These are phyloP conservation scores for Irpex sp. DNA, from an alignment of 1,284 basidiomycete genomes.

Conservation along the genomic window DNA sequence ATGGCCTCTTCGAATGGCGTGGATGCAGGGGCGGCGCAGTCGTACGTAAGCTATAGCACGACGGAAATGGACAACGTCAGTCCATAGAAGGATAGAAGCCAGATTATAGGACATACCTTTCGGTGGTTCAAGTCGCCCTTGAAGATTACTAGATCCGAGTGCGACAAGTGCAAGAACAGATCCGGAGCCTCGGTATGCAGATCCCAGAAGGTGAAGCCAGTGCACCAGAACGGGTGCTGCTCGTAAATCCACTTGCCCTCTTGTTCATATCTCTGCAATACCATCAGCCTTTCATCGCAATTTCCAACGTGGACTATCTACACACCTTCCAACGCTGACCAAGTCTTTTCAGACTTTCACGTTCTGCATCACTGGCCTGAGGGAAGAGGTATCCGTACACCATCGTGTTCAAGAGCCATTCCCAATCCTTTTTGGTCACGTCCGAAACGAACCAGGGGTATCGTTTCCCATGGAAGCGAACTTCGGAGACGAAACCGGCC, in stretches of 20 bases:
- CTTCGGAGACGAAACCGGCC: slow-evolving; percentile 80
- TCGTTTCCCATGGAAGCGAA: slow-evolving; percentile 92
- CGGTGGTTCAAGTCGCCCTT: slow-evolving; percentile 87
- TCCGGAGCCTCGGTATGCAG: slow-evolving; percentile 88
- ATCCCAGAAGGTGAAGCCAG: slow-evolving; percentile 95
- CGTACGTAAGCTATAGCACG: slow-evolving; percentile 66
- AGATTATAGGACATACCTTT: slow-evolving; percentile 20
- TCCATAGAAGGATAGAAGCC: neutral
- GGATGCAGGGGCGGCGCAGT: slow-evolving; percentile 88
- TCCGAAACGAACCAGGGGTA: slow-evolving; percentile 96
- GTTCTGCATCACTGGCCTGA: slow-evolving; percentile 74
- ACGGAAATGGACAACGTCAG: neutral
- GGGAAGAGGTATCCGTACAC: slow-evolving; percentile 88
- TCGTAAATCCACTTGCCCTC: slow-evolving; percentile 96
- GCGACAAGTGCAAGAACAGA: slow-evolving; percentile 90
- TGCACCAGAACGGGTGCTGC: slow-evolving; percentile 96
- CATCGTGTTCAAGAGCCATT: slow-evolving; percentile 89
- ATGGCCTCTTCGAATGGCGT: slow-evolving; percentile 93
- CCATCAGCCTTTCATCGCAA: neutral
- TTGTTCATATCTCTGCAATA: slow-evolving; percentile 78
- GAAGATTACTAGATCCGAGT: slow-evolving; percentile 92
- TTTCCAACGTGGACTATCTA: neutral
- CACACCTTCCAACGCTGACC: slow-evolving; percentile 88
- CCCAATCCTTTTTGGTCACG: slow-evolving; percentile 95
- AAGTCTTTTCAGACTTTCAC: slow-evolving; percentile 78